These are phyloP conservation scores for Cutaneotrichosporon sp. DNA, from an alignment of 1,284 basidiomycete species.

Conservation along the genomic window DNA sequence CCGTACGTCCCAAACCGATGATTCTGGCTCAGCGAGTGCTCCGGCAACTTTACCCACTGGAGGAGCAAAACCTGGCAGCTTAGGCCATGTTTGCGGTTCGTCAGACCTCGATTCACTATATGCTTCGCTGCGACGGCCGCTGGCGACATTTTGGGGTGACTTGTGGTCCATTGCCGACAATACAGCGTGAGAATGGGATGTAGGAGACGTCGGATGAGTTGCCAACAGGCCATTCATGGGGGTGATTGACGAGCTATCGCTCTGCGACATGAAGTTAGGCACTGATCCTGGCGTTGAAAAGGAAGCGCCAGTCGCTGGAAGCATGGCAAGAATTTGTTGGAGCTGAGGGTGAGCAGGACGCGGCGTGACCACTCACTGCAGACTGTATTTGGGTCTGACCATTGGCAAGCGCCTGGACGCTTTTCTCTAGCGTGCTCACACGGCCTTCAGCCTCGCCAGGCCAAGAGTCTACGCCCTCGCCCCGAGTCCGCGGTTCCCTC, in stretches of 20 bases:
- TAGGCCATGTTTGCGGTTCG: constrained; percentile 57
- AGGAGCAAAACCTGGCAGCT: constrained; percentile 80
- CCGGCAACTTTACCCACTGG: constrained; percentile 59
- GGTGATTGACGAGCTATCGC: constrained; percentile 19
- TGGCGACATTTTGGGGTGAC: constrained; percentile 36
- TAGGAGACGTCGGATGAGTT: too few species aligned
- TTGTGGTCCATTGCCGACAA: not conserved
- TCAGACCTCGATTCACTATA: not conserved
- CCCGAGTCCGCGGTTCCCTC: constrained; percentile 20
- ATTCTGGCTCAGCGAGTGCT: constrained; percentile 52
- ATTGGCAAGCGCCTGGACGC: constrained; percentile 36
- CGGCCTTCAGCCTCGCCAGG: constrained; percentile 54
- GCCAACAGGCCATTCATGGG: constrained; percentile 34
- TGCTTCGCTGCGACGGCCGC: constrained; percentile 11
- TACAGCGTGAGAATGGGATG: too few species aligned
- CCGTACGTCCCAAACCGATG: constrained; percentile 88
- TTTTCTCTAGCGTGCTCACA: constrained; percentile 38
- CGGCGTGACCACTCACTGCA: constrained; percentile 24
- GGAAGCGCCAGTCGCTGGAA: constrained; percentile 19
- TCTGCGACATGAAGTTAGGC: constrained; percentile 18
- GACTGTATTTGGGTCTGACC: constrained; percentile 45
- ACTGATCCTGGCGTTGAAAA: constrained; percentile 19
- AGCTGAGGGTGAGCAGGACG: constrained; percentile 23
- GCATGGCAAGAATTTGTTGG: constrained; percentile 39
- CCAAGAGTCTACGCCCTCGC: constrained; percentile 51